A percentile compares a stretch with the other conserved stretches of the same genome.
Conservation (phyloP, 1,284 basidiomycete genomes). For the Ceratobasidium sp. region DNA sequence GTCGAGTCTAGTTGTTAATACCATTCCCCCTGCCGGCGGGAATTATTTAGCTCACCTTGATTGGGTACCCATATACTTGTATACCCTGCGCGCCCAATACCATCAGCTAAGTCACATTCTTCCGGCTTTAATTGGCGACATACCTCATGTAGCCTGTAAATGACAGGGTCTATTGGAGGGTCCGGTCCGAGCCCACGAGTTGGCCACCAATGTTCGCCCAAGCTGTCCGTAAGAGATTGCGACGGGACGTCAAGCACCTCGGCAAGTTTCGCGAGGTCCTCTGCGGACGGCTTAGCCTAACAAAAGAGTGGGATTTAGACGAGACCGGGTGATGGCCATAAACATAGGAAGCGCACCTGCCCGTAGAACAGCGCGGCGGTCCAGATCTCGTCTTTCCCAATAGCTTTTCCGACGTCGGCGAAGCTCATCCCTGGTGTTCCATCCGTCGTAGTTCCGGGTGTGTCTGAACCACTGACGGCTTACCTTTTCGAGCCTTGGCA, state of each 20-base stretch:
- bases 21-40: not conserved
- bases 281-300: conserved; percentile 75
- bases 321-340: too few relatives aligned
- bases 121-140: conserved; percentile 35
- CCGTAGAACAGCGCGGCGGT: conserved; percentile 90
- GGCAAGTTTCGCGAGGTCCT: conserved; percentile 71
- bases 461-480: too few relatives aligned
- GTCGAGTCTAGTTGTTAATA: conserved; percentile 25
- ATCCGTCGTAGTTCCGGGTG: too few relatives aligned
- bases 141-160: conserved; percentile 90
- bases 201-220: conserved; percentile 80
- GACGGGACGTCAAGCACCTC: conserved; percentile 64
- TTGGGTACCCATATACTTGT: conserved; percentile 83
- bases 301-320: conserved; percentile 5
- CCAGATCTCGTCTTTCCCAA: conserved; percentile 89
- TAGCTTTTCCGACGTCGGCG: conserved; percentile 74
- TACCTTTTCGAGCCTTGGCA: conserved; percentile 37
- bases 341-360: conserved; percentile 64
- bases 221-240: conserved; percentile 60
- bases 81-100: conserved; percentile 65
- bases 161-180: conserved; percentile 82
- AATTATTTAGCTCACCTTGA: conserved; percentile 67
- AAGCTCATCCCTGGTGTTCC: conserved; percentile 66
- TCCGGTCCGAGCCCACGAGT: conserved; percentile 75
- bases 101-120: not conserved